A percentile compares a stretch with the other conserved stretches of the same genome.
phyloP scores from a whole-genome alignment of 208 protist genomes.

The Tritrichomonas musculus region DNA sequence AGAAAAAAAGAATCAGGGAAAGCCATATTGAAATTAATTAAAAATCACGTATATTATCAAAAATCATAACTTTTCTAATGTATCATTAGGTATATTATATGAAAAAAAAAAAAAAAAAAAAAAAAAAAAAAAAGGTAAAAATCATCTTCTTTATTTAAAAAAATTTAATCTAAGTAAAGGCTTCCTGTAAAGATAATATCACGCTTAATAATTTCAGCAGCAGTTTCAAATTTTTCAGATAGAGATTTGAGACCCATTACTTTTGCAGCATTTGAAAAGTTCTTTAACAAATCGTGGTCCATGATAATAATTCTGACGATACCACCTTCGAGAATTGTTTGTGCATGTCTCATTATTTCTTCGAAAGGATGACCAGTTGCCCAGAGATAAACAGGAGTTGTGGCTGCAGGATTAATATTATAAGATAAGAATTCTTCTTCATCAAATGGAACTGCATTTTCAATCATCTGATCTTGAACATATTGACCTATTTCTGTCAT shows the following conservation, averaged over 20 bases:
- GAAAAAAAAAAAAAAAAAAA: too few species aligned
- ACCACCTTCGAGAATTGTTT: not conserved
- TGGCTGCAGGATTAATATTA: not conserved
- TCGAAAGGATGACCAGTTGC: not conserved
- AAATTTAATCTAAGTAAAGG: conserved; percentile 65
- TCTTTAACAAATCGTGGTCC: conserved; percentile 51
- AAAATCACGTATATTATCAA: too few species aligned
- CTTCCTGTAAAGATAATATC: conserved; percentile 98
- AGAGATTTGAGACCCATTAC: conserved; percentile 93
- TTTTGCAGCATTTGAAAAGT: conserved; percentile 72
- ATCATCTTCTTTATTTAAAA: not conserved
- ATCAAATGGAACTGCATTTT: not conserved
- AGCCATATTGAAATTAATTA: too few species aligned
- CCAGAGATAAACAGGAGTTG: not conserved
- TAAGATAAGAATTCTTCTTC: not conserved
- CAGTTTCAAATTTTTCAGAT: conserved; percentile 88
- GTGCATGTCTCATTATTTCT: not conserved
- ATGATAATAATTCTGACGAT: not conserved
- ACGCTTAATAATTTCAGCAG: conserved; percentile 82
- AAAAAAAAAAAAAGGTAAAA: too few species aligned
- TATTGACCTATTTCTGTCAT: not conserved
- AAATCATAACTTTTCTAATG: too few species aligned
- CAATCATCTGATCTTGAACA: not conserved
- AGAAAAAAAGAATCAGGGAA: too few species aligned
- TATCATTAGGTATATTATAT: too few species aligned